Evolutionary conservation across 129 eudicot species (phyloP), one percentile per base, ranked within the genome.

Genomic region (Chrysanthemum lavandulifolium): DNA sequence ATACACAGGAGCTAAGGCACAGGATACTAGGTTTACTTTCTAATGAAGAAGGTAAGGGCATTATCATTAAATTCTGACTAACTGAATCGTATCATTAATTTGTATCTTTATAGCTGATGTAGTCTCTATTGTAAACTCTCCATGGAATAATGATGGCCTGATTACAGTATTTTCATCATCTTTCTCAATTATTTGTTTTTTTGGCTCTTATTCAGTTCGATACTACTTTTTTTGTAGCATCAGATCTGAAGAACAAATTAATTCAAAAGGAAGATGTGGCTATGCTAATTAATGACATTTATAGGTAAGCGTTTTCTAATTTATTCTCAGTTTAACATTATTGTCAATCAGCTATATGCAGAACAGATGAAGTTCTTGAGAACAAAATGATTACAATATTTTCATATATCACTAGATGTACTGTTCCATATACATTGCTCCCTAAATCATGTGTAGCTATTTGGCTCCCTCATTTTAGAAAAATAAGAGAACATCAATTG

Each of bases 21-120:
- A 79, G 84, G 80, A 76, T 86, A 63, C 67, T 73, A 75, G 67
- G 69, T 23, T 69, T 83, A 81, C 91, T 86, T 78, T 81, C 85
- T 48, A 62, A 47, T 12, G 82, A 69, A 83, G 84, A 80, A 79
- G 86, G 90, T 85, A 63, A 69, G 10, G 47, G 55, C 50, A 53
- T 65, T 62, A 56, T 47, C 55, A 23, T 61, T 14, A 45, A 31
- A 25, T 69, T 47, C 49, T 21, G 60, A 50, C 62, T 67, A 40
- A 40, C 43, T 67, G 29, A 76, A 47, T 45, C n/a, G 3, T 13
- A 27, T 50, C 60, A 15, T 76, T 12, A 48, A 5, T 1, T 31
- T 54, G 16, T 21, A 4, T 76, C 8, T 49, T 48, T 12, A 45
- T 6, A 56, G 27, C 27, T 65, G 47, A 14, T 56, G 15, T 25